Evolutionary conservation across 306 rosid species (phyloP).

Genomic region (Glycyrrhiza uralensis): DNA sequence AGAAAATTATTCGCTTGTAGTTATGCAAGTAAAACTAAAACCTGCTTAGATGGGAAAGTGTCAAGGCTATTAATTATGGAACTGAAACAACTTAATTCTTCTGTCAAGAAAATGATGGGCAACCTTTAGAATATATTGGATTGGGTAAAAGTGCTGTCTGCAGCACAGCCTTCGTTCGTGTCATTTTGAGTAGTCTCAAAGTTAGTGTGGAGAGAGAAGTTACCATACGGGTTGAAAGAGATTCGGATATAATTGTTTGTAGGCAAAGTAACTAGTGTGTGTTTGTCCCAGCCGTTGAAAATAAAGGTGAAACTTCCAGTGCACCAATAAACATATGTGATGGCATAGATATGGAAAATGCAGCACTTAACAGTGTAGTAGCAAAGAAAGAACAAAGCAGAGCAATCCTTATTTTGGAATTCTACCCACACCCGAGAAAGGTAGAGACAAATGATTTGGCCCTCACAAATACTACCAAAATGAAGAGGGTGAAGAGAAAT

Average conservation of each 20-base stretch:
- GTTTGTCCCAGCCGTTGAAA: neutral
- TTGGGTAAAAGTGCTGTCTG: slow-evolving; percentile 7
- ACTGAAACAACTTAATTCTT: slow-evolving; percentile 25
- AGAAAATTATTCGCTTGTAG: slow-evolving; percentile 4
- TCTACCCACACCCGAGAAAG: slow-evolving; percentile 33
- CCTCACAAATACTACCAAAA: slow-evolving; percentile 31
- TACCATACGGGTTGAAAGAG: neutral
- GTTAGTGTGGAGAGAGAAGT: neutral
- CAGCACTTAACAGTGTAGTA: slow-evolving; percentile 28
- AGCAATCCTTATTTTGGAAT: slow-evolving; percentile 38
- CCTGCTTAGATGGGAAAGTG: slow-evolving; percentile 23
- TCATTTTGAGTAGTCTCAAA: slow-evolving; percentile 1
- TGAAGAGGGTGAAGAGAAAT: slow-evolving; percentile 27
- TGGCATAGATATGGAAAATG: slow-evolving; percentile 31
- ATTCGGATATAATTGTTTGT: slow-evolving; percentile 1
- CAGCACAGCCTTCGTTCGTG: neutral
- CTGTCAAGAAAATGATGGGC: slow-evolving; percentile 32
- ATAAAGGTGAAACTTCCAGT: neutral
- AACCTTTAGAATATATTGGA: slow-evolving; percentile 18
- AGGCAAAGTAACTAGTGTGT: slow-evolving; percentile 15
- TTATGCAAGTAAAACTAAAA: slow-evolving; percentile 22
- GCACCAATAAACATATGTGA: slow-evolving; percentile 9
- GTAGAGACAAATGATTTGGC: slow-evolving; percentile 31
- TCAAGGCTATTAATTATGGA: slow-evolving; percentile 18
- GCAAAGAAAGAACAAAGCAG: slow-evolving; percentile 9